Base-by-base conservation (phyloP, 768 basidiomycete species). In the Rhizopogon rudus region DNA sequence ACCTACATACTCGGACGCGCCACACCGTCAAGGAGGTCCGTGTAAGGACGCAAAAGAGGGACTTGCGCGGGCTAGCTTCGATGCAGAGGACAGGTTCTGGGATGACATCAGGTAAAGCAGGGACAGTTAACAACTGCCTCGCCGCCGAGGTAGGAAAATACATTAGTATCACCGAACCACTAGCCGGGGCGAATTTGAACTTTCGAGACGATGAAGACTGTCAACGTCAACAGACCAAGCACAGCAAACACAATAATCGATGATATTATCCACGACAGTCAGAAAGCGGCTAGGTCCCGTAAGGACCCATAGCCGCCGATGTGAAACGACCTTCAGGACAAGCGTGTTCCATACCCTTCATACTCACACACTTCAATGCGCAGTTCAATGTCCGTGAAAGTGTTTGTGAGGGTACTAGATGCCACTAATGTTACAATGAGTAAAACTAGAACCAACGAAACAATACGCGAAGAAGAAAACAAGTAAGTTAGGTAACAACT, bases 81-180 rank as follows among this genome's bases (percentile, higher is more conserved):
- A 91, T 66, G 14, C 73, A 73, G 43, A 93, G 68, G 44, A 87
- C 75, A 29, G 74, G 72, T 63, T 89, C 86, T 51, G 77, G 70
- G 13, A 80, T 75, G 44, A 80, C 69, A 58, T 86, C 81, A 29
- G 87, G 84, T 35, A 90, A 73, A n/a, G 82, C 77, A 37, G 90
- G 88, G 20, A 78, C 77, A 16, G 83, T 82, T 16, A 85, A 84
- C 41, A 93, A 77, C 65, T 84, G 88, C 63, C 81, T 76, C 29
- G 91, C 88, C 42, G 88, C 83, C 37, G 87, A 83, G 25, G 88
- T 92, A 55, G 89, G 91, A 71, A 93, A 93, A 73, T 92, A 93
- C 91, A 93, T 93, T 6, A 17, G 49, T 43, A 40, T 10, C 37
- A 45, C 44, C 14, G 33, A 40, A 31, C 14, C 31, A 40, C n/a